phyloP scores from a whole-genome alignment of 148 eudicot genomes.

The Chenopodium berlandieri region DNA sequence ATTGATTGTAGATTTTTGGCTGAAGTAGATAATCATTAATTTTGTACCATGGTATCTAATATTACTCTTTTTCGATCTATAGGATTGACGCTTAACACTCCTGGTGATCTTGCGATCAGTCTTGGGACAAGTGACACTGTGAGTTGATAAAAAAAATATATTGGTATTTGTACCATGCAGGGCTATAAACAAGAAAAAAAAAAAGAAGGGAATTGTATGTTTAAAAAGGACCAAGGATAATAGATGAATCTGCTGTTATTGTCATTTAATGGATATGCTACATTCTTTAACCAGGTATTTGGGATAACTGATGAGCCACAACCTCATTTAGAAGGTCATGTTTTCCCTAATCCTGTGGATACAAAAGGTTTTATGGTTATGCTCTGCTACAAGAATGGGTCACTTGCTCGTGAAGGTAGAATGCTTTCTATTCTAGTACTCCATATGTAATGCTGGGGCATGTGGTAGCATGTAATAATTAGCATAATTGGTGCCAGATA shows the following conservation, averaged over 20 bases:
- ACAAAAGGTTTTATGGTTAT: conserved; percentile 86
- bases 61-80: conserved; percentile 9
- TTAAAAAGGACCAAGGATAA: background rate
- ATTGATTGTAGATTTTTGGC: background rate
- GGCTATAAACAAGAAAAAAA: background rate
- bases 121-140: conserved; percentile 99
- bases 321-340: conserved; percentile 84
- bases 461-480: conserved; percentile 9
- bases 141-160: conserved; percentile 28
- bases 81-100: conserved; percentile 87
- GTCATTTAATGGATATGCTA: conserved; percentile 3
- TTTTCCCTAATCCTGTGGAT: conserved; percentile 90
- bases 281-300: conserved; percentile 54
- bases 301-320: conserved; percentile 75
- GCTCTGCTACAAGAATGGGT: conserved; percentile 90
- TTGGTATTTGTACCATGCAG: conserved; percentile 1
- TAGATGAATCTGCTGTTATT: background rate
- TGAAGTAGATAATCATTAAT: background rate
- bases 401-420: conserved; percentile 90
- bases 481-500: conserved; percentile 42
- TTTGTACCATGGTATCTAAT: background rate
- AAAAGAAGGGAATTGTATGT: background rate
- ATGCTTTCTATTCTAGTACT: background rate
- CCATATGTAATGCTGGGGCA: background rate
- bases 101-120: conserved; percentile 95